Percentiles rank a stretch among this genome's conserved stretches.
phyloP scores from a whole-genome alignment of 140 eudicot genomes.

The Eryngium alpinum region DNA sequence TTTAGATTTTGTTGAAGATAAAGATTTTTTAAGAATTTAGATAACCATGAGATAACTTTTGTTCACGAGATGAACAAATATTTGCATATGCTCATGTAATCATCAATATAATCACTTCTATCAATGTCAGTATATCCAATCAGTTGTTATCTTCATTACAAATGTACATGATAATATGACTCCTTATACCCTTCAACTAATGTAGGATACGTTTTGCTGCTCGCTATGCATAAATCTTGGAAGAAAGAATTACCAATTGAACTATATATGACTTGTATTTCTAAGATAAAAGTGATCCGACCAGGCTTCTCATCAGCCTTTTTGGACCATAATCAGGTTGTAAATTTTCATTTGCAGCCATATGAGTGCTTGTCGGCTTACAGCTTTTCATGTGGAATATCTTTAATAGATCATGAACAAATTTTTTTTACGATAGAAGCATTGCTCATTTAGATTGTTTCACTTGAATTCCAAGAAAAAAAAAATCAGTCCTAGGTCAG shows the following conservation, averaged over 20 bases:
- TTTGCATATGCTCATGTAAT: too few species aligned
- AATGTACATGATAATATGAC: background rate
- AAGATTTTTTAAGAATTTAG: too few species aligned
- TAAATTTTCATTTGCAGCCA: background rate
- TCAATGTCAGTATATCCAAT: constrained; percentile 18
- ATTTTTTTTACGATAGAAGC: background rate
- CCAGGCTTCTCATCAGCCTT: background rate
- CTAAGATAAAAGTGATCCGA: background rate
- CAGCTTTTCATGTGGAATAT: background rate
- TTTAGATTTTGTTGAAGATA: background rate
- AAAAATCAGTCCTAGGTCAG: background rate
- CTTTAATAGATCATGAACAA: background rate
- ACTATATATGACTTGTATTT: background rate
- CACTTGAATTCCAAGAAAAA: background rate
- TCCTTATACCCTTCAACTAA: constrained; percentile 6
- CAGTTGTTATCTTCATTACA: background rate
- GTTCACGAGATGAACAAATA: too few species aligned
- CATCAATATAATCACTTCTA: constrained; percentile 7
- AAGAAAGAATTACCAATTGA: background rate
- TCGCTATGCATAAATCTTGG: constrained; percentile 10
- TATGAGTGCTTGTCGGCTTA: background rate
- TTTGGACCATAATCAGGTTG: background rate
- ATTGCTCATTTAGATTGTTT: background rate
- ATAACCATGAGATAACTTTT: too few species aligned
- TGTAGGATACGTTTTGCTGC: background rate